Evolutionary conservation across 108 stramenopile species (phyloP).

Genomic region (Discostella pseudostelligera): DNA sequence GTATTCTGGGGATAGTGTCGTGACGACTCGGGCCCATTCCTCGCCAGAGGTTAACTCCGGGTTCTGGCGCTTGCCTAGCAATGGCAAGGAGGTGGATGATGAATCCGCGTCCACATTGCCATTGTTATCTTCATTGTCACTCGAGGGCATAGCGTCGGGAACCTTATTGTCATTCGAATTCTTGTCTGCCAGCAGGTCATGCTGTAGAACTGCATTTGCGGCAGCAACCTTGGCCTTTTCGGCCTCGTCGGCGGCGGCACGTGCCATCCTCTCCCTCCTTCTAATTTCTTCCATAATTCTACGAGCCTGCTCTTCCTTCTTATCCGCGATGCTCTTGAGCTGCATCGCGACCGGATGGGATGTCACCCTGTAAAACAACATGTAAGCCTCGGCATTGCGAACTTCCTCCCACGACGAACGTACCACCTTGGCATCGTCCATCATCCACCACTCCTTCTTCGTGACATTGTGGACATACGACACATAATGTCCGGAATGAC

Average conservation of each 20-base stretch:
- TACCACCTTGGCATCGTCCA: slow-evolving; percentile 82
- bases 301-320: slow-evolving; percentile 22
- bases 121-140: slow-evolving; percentile 6
- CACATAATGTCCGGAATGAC: slow-evolving; percentile 82
- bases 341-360: slow-evolving; percentile 72
- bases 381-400: slow-evolving; percentile 81
- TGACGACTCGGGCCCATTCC: slow-evolving; percentile 65
- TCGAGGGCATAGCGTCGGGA: slow-evolving; percentile 9
- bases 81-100: not conserved
- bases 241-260: slow-evolving; percentile 8
- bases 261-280: slow-evolving; percentile 10
- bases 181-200: slow-evolving; percentile 7
- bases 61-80: slow-evolving; percentile 55
- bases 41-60: slow-evolving; percentile 59
- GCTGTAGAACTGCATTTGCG: slow-evolving; percentile 8
- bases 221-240: slow-evolving; percentile 22
- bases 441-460: slow-evolving; percentile 91
- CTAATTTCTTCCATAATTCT: slow-evolving; percentile 17
- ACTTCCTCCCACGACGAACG: slow-evolving; percentile 63
- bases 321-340: slow-evolving; percentile 35
- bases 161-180: slow-evolving; percentile 16
- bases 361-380: slow-evolving; percentile 87
- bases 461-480: slow-evolving; percentile 71
- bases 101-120: not conserved
- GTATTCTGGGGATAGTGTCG: slow-evolving; percentile 48